phyloP scores from a whole-genome alignment of 768 basidiomycete species.

The Kwoniella botswanensis region DNA sequence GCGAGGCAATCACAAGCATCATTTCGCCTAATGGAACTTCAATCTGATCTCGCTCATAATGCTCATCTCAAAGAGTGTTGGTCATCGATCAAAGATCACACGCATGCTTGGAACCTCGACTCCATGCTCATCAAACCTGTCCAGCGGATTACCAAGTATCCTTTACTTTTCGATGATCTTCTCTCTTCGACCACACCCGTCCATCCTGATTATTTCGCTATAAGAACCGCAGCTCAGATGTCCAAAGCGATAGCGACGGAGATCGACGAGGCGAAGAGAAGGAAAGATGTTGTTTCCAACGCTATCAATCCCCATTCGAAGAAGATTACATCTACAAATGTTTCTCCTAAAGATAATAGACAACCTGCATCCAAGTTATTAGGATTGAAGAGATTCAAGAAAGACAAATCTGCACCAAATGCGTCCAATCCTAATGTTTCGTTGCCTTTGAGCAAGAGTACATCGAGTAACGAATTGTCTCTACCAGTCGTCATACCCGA shows the following conservation, averaged over 20 bases:
- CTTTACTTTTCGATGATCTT: constrained; percentile 56
- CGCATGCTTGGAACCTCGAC: constrained; percentile 59
- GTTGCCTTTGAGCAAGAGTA: constrained; percentile 15
- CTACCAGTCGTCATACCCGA: constrained; percentile 14
- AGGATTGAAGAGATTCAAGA: constrained; percentile 52
- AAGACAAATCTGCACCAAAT: constrained; percentile 35
- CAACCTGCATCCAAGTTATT: constrained; percentile 18
- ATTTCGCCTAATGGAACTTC: constrained; percentile 51
- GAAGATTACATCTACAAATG: constrained; percentile 14
- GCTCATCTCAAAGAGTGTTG: constrained; percentile 56
- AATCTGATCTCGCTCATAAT: constrained; percentile 42
- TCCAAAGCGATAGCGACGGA: constrained; percentile 63
- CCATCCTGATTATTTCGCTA: constrained; percentile 57
- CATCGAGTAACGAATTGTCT: constrained; percentile 14
- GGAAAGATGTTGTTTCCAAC: constrained; percentile 69
- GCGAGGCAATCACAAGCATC: constrained; percentile 54
- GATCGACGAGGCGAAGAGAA: constrained; percentile 70
- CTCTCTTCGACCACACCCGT: constrained; percentile 54
- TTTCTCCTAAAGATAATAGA: constrained; percentile 27
- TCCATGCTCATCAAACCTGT: constrained; percentile 60
- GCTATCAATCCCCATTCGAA: constrained; percentile 31
- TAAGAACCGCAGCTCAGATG: constrained; percentile 60
- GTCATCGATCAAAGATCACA: constrained; percentile 54
- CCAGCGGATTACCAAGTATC: constrained; percentile 58
- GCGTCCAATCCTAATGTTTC: constrained; percentile 7